Conservation (phyloP, 768 basidiomycete genomes). For the Dioszegia hungarica region DNA sequence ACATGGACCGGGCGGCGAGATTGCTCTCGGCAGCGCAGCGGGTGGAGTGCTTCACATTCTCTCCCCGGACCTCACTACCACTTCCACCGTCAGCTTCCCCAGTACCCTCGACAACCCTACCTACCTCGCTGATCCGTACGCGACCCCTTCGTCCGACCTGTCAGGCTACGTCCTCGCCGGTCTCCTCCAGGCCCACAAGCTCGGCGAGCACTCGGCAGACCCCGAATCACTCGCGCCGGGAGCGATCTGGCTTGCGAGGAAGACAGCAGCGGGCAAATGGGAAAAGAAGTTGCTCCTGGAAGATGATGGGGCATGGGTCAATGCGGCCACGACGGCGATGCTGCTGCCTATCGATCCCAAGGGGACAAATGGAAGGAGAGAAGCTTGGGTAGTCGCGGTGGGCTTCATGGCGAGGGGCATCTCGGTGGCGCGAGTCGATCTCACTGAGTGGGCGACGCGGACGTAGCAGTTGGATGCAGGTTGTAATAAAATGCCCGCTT, state of each 20-base stretch:
- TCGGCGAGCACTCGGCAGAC: background rate
- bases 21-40: constrained; percentile 19
- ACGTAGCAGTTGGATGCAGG: too few relatives aligned
- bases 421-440: constrained; percentile 8
- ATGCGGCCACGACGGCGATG: constrained; percentile 13
- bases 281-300: constrained; percentile 11
- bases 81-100: constrained; percentile 2
- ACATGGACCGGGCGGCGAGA: constrained; percentile 6
- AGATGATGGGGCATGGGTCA: constrained; percentile 24
- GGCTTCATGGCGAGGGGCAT: constrained; percentile 11
- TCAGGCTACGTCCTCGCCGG: constrained; percentile 14
- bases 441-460: constrained; percentile 10
- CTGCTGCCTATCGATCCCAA: constrained; percentile 11
- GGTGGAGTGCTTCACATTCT: constrained; percentile 8
- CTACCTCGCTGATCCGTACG: constrained; percentile 16
- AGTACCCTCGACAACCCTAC: constrained; percentile 32
- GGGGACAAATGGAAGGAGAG: background rate
- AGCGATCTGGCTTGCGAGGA: background rate
- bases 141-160: constrained; percentile 1
- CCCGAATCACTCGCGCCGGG: constrained; percentile 6
- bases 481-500: too few relatives aligned
- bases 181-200: constrained; percentile 3
- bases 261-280: background rate
- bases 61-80: background rate
- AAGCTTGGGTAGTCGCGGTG: constrained; percentile 22